These are phyloP conservation scores for Cercophora scortea DNA, from an alignment of 495 filamentous ascomycete genomes.

Conservation along the genomic window DNA sequence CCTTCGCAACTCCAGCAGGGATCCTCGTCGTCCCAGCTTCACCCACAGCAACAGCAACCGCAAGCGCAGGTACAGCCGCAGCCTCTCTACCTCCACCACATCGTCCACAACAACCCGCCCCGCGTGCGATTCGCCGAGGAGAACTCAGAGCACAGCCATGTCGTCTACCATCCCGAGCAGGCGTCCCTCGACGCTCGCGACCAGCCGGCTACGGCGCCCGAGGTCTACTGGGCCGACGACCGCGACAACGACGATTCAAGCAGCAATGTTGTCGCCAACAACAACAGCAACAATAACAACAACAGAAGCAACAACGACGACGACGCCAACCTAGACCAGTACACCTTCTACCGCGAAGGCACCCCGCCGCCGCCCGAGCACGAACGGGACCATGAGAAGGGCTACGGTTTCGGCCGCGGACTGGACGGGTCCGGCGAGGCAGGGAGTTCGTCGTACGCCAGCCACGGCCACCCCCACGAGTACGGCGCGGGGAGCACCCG, in stretches of 20 bases:
- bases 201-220: conserved; percentile 2
- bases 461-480: neutral
- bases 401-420: neutral
- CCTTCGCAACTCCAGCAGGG: conserved; percentile 11
- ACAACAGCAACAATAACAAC: neutral
- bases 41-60: neutral
- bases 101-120: conserved; percentile 1
- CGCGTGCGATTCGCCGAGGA: conserved; percentile 22
- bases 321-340: conserved; percentile 8
- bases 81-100: neutral
- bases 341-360: conserved; percentile 31
- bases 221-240: conserved; percentile 26
- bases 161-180: neutral
- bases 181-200: neutral
- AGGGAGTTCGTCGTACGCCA: neutral
- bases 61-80: neutral
- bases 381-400: conserved; percentile 9
- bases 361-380: conserved; percentile 23
- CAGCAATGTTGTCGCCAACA: neutral
- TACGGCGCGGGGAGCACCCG: neutral
- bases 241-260: conserved; percentile 5
- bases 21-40: conserved; percentile 8
- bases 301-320: neutral
- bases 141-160: neutral
- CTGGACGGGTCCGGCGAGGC: neutral